Base-by-base conservation (phyloP, 202 grass and related monocot genomes). In the Panicum hallii region DNA sequence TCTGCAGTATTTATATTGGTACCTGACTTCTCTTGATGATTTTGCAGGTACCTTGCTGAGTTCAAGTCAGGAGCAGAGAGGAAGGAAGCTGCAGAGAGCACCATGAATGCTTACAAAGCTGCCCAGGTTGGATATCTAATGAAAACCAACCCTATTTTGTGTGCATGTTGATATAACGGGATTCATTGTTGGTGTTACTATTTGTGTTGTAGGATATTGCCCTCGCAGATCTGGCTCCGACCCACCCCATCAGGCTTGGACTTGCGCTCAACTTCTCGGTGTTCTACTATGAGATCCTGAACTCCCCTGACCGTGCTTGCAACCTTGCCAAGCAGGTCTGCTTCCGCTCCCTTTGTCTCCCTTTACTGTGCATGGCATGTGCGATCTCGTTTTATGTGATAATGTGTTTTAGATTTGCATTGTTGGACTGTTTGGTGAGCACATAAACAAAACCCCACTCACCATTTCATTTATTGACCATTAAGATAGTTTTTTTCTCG, bases 231-330 rank as follows among this genome's bases (percentile, higher is more conserved):
- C 69, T 95, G 78, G 88, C 93, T 19, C 90, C 93, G 0, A 95
- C 93, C n/a, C 90, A 95, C 70, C 93, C 91, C 58, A 95, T 95
- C 47, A 90, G 93, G 86, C 90, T 95, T 81, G 93, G 93, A 13
- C 90, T 93, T 11, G 91, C 93, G 16, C 93, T 95, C 57, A 95
- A 95, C 86, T 95, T 95, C 82, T 95, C 93, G 5, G 93, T 95
- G 48, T 95, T 95, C 79, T 95, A 95, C 87, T 95, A 95, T 68
- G 93, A 95, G 84, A 95, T 95, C 62, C 85, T 95, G 11, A 95
- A 95, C 86, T 93, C 93, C 19, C 88, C 88, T 79, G 93, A 95
- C 63, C 88, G 90, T 60, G 93, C 93, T 45, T 95, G 93, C 82
- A 86, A 86, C 82, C 93, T 95, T 58, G 93, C 93, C 2, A 95